Evolutionary conservation across 2,329 filamentous ascomycete species (phyloP).

Genomic region (Aspergillus uvarum): DNA sequence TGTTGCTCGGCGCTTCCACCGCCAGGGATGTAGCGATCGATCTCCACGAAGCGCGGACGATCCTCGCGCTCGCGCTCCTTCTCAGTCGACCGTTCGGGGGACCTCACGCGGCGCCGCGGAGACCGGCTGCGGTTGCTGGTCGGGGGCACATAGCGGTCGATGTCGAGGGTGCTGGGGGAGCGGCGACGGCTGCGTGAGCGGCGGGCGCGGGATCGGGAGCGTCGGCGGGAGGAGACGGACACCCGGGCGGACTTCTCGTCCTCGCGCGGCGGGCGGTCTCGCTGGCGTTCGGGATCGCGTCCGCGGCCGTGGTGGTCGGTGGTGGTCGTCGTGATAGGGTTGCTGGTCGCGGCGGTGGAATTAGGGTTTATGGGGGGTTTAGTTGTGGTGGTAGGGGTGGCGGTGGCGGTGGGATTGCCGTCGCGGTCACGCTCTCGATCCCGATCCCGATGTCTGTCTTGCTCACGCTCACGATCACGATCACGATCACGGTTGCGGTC

Average conservation of each 20-base stretch:
- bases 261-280: background rate
- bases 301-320: slow-evolving; percentile 7
- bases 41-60: slow-evolving; percentile 36
- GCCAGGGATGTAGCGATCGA: slow-evolving; percentile 49
- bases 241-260: slow-evolving; percentile 23
- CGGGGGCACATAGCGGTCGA: slow-evolving; percentile 45
- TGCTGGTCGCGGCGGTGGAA: background rate
- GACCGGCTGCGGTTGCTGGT: slow-evolving; percentile 44
- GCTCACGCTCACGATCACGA: slow-evolving; percentile 13
- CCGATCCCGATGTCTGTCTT: slow-evolving; percentile 12
- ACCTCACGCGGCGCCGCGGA: slow-evolving; percentile 40
- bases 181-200: slow-evolving; percentile 29
- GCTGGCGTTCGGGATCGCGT: slow-evolving; percentile 8
- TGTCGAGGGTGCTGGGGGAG: slow-evolving; percentile 38
- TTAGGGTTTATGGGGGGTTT: no score
- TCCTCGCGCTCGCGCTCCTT: slow-evolving; percentile 25
- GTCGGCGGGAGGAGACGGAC: slow-evolving; percentile 22
- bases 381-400: background rate
- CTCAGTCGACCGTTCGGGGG: slow-evolving; percentile 35
- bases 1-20: slow-evolving; percentile 29
- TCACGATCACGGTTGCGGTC: slow-evolving; percentile 13
- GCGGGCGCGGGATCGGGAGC: slow-evolving; percentile 34
- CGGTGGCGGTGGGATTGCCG: background rate
- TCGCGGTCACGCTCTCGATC: slow-evolving; percentile 1
- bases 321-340: background rate